Percentiles rank a stretch among this genome's conserved stretches.
These are phyloP conservation scores for Fraxinus cuspidata DNA, from an alignment of 257 asterid genomes.

Conservation along the genomic window DNA sequence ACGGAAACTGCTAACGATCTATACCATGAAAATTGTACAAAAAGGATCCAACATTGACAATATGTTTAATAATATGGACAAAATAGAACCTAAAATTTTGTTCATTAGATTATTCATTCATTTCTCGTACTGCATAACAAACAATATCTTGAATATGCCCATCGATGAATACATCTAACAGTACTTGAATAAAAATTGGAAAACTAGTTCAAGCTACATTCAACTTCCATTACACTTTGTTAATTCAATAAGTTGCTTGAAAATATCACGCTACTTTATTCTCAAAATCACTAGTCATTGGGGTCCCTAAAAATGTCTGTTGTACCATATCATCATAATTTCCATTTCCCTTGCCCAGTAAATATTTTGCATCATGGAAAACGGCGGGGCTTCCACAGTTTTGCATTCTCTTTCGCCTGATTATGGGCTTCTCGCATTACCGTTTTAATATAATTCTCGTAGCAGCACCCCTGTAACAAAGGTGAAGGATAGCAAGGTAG, in stretches of 20 bases:
- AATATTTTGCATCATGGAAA: not conserved
- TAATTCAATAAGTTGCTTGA: not conserved
- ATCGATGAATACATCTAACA: not conserved
- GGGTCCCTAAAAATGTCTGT: conserved; percentile 1
- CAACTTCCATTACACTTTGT: conserved; percentile 17
- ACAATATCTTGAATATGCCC: not conserved
- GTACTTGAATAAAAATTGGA: not conserved
- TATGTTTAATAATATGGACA: no score
- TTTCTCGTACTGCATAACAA: no score
- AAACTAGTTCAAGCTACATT: not conserved
- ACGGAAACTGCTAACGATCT: not conserved
- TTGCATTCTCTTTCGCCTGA: conserved; percentile 35
- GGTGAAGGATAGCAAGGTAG: not conserved
- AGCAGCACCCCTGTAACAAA: conserved; percentile 59
- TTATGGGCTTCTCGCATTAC: conserved; percentile 43
- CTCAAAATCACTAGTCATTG: conserved; percentile 10
- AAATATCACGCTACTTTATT: conserved; percentile 16
- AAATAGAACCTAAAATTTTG: no score
- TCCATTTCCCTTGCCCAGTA: not conserved
- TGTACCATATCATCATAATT: not conserved
- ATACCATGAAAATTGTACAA: not conserved
- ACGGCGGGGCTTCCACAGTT: not conserved
- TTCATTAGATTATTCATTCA: no score
- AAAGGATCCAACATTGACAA: no score
- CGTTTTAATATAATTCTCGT: conserved; percentile 57